phyloP scores from a whole-genome alignment of 768 basidiomycete species.

The Amanita subjunquillea region DNA sequence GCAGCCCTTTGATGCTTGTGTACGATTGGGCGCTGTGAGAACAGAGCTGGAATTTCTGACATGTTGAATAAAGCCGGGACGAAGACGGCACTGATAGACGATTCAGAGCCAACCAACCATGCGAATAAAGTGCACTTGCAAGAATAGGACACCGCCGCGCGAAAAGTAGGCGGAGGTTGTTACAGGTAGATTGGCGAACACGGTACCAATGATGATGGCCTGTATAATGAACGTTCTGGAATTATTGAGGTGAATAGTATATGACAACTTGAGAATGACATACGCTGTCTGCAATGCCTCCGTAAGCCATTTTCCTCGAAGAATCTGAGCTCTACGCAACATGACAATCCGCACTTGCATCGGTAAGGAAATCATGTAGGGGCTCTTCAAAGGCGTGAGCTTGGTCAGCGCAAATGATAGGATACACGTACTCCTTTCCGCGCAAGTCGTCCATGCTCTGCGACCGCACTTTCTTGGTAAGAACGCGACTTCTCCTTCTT shows the following conservation, averaged over 20 bases:
- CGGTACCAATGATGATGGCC: conserved; percentile 41
- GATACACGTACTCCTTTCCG: conserved; percentile 13
- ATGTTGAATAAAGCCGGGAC: conserved; percentile 50
- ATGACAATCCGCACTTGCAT: conserved; percentile 36
- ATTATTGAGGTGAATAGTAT: conserved; percentile 17
- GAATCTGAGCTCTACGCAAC: conserved; percentile 29
- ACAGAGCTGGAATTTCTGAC: conserved; percentile 62
- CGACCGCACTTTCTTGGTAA: conserved; percentile 35
- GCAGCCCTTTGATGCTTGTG: conserved; percentile 47
- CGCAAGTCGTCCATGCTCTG: conserved; percentile 42
- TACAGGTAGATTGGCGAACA: conserved; percentile 45
- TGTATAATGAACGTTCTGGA: conserved; percentile 23
- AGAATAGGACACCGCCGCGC: conserved; percentile 65
- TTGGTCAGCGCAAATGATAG: neutral
- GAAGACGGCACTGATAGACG: conserved; percentile 37
- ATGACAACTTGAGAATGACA: conserved; percentile 14
- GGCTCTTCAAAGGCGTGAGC: conserved; percentile 12
- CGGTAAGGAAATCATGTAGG: conserved; percentile 28
- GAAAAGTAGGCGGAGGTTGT: conserved; percentile 53
- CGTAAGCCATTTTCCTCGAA: conserved; percentile 22
- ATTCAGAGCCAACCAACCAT: neutral
- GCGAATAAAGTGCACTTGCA: conserved; percentile 26
- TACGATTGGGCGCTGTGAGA: conserved; percentile 50
- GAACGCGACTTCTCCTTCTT: conserved; percentile 25
- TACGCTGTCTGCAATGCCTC: conserved; percentile 19